phyloP scores from a whole-genome alignment of 768 basidiomycete genomes.

The Panus rudis region DNA sequence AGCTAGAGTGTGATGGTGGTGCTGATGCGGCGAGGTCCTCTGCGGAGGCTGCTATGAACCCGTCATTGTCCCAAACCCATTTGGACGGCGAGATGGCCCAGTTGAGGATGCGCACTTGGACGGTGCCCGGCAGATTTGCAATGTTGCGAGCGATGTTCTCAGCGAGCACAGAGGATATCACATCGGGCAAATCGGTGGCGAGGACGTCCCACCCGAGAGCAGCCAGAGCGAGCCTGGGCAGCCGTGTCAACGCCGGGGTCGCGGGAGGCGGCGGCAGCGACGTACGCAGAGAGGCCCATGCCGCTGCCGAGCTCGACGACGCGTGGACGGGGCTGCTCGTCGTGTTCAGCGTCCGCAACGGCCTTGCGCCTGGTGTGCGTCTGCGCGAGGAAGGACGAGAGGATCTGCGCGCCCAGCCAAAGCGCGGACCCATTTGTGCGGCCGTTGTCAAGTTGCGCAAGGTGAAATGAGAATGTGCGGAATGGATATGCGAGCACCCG shows the following conservation, averaged over 20 bases:
- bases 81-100: constrained; percentile 52
- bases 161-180: constrained; percentile 55
- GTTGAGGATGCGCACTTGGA: constrained; percentile 62
- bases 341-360: constrained; percentile 4
- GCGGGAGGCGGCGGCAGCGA: constrained; percentile 8
- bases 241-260: constrained; percentile 1
- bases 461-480: constrained; percentile 31
- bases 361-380: constrained; percentile 22
- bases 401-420: constrained; percentile 78
- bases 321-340: constrained; percentile 24
- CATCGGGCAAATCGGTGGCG: constrained; percentile 64
- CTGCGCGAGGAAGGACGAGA: constrained; percentile 53
- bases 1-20: constrained; percentile 3
- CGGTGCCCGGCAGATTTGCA: constrained; percentile 29
- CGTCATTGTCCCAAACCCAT: constrained; percentile 49
- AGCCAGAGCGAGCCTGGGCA: constrained; percentile 50
- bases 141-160: constrained; percentile 54
- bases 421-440: constrained; percentile 73
- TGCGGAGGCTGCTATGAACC: constrained; percentile 26
- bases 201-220: constrained; percentile 71
- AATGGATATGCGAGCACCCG: constrained; percentile 41
- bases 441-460: constrained; percentile 56
- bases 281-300: constrained; percentile 72
- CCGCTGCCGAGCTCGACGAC: constrained; percentile 81
- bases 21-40: constrained; percentile 9